Base-by-base conservation (phyloP, 306 rosid species). In the Ziziphus jujuba region DNA sequence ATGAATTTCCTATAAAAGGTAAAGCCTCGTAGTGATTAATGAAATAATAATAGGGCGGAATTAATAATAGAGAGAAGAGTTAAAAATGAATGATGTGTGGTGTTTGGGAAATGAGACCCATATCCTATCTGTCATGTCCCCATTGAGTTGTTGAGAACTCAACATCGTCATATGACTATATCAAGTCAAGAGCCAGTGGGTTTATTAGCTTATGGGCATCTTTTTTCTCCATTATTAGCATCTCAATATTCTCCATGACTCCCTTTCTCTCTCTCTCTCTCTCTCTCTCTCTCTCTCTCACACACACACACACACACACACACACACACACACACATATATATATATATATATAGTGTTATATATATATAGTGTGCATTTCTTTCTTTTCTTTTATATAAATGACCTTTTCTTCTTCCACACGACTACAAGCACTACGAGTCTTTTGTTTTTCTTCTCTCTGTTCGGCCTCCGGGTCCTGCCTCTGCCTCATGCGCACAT, bases 81-180 rank as follows among this genome's bases (percentile, higher is more conserved):
- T n/a, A 28, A 28, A 28, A 28, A 28, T 28, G 33, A 40, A 40
- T 40, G 7, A 15, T 50, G 3, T 50, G 55, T 19, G 55, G 55
- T 16, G 9, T 50, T 33, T 54, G 69, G 64, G 21, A 34, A 45
- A 25, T 56, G 43, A 40, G 60, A 59, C 34, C 70, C 54, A 52
- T 10, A n/a, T 61, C 74, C 31, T 17, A 48, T 48, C 74, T 67
- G 79, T 68, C 73, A 20, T 75, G 79, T 61, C 53, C 73, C 74
- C 64, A 33, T 52, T 15, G 52, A 54, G 74, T 75, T n/a, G 79
- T 61, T 67, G 35, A 61, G 34, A 20, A 35, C 69, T 74, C 79
- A 47, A 74, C 73, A 67, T 60, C 73, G 17, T 74, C 31, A 74
- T 53, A n/a, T 40, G 56, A 28, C 2, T 40, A 53, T 19, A n/a